A percentile compares a stretch with the other conserved stretches of the same genome.
Evolutionary conservation across 768 basidiomycete genomes (phyloP).

Genomic region (Mycena capillaripes): DNA sequence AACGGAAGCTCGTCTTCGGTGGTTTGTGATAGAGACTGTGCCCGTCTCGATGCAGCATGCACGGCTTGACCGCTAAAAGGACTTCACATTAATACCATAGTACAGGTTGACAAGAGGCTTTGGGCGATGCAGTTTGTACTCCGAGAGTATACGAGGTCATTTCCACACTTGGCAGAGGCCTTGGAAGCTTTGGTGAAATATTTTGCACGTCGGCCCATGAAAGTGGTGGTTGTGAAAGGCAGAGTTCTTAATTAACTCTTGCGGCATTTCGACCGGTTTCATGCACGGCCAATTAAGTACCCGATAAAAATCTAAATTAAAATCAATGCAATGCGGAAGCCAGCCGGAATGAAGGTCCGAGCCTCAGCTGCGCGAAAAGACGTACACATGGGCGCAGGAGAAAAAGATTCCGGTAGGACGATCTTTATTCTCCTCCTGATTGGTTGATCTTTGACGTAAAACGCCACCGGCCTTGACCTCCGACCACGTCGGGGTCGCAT

Average conservation of each 20-base stretch:
- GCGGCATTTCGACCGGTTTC: not conserved
- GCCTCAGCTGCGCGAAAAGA: too few species aligned
- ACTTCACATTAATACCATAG: not conserved
- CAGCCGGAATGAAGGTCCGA: too few species aligned
- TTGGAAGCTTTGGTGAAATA: not conserved
- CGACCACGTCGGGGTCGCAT: too few species aligned
- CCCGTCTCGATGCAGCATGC: not conserved
- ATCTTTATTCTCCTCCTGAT: too few species aligned
- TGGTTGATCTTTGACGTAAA: too few species aligned
- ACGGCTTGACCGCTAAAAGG: not conserved
- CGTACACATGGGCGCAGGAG: too few species aligned
- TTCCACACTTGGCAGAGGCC: not conserved
- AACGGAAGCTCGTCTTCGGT: not conserved
- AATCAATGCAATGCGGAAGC: too few species aligned
- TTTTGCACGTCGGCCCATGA: conserved; percentile 20
- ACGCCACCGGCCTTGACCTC: too few species aligned
- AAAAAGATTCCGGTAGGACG: too few species aligned
- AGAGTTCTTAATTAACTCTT: not conserved
- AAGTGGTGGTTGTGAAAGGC: not conserved
- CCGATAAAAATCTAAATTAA: too few species aligned
- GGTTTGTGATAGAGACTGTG: not conserved
- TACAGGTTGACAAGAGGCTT: not conserved
- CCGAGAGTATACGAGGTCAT: not conserved
- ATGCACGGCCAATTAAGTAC: not conserved
- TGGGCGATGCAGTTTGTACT: not conserved